Evolutionary conservation across 2,329 filamentous ascomycete genomes (phyloP).

Genomic region (Phialophora chinensis): DNA sequence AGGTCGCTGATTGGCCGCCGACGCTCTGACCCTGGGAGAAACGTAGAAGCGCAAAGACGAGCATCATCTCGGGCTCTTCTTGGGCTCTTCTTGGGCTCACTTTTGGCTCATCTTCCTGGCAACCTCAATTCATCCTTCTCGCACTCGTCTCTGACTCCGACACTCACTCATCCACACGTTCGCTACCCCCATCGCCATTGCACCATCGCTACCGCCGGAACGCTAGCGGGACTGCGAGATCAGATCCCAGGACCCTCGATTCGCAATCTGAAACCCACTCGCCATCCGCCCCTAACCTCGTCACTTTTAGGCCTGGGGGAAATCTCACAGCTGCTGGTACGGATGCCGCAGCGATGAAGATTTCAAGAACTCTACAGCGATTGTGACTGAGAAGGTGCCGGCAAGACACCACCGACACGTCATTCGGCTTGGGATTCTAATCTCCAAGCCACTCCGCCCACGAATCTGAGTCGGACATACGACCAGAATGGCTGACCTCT

Average conservation of each 20-base stretch:
- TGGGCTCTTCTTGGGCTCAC: not conserved
- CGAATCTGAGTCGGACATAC: slow-evolving; percentile 30
- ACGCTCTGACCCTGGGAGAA: slow-evolving; percentile 4
- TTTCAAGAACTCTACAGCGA: slow-evolving; percentile 6
- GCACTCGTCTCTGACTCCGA: slow-evolving; percentile 7
- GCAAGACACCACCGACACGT: slow-evolving; percentile 25
- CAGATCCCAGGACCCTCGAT: slow-evolving; percentile 15
- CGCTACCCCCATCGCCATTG: slow-evolving; percentile 13
- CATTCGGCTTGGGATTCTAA: slow-evolving; percentile 20
- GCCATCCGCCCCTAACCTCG: slow-evolving; percentile 18
- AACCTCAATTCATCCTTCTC: slow-evolving; percentile 9
- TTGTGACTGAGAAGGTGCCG: slow-evolving; percentile 23
- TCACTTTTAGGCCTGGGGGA: not conserved
- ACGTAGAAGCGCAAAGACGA: slow-evolving; percentile 4
- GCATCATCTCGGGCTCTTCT: not conserved
- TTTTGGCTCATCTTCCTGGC: not conserved
- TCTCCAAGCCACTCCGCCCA: slow-evolving; percentile 33
- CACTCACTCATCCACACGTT: slow-evolving; percentile 12
- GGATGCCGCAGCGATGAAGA: slow-evolving; percentile 32
- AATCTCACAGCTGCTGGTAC: slow-evolving; percentile 12
- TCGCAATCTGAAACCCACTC: slow-evolving; percentile 24
- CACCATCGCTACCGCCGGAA: not conserved
- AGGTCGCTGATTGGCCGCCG: slow-evolving; percentile 1
- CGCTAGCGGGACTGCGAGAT: slow-evolving; percentile 14
- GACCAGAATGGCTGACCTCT: slow-evolving; percentile 58